Evolutionary conservation across 1,139 yeast genomes (phyloP).

Genomic region (Magnusiomyces suaveolens): DNA sequence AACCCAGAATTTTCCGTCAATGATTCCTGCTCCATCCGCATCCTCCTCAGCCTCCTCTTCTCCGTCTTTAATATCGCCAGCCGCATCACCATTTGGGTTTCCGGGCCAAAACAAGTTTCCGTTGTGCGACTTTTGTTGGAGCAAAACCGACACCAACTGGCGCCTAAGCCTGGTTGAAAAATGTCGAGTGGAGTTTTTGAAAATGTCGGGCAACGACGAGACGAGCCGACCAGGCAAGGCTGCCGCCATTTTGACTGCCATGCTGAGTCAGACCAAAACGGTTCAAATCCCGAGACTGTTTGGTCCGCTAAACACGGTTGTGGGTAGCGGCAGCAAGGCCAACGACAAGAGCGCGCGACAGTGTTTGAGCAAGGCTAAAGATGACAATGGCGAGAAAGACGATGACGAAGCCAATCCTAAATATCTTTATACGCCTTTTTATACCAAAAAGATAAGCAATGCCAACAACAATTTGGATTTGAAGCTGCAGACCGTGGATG

Average conservation of each 20-base stretch:
- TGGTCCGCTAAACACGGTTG: not conserved
- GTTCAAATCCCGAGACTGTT: not conserved
- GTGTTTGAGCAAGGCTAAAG: too few relatives aligned
- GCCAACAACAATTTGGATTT: too few relatives aligned
- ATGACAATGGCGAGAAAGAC: too few relatives aligned
- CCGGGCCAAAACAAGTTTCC: not conserved
- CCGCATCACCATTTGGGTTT: not conserved
- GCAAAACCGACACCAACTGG: not conserved
- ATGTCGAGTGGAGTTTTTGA: not conserved
- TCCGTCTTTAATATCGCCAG: too few relatives aligned
- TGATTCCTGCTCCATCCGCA: too few relatives aligned
- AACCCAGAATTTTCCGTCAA: too few relatives aligned
- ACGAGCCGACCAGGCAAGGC: not conserved
- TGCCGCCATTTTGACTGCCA: conserved; percentile 1
- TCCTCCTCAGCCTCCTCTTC: too few relatives aligned
- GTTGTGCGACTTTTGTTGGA: not conserved
- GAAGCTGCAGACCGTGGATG: too few relatives aligned
- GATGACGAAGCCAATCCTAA: too few relatives aligned
- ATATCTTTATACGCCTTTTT: too few relatives aligned
- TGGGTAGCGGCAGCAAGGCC: not conserved
- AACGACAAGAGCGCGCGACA: too few relatives aligned
- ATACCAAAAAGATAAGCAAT: too few relatives aligned
- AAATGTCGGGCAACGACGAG: not conserved
- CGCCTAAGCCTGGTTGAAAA: not conserved
- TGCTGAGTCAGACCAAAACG: not conserved